Evolutionary conservation across 768 basidiomycete genomes (phyloP), one percentile per base, ranked within the genome.

Genomic region (Termitomyces sp.): DNA sequence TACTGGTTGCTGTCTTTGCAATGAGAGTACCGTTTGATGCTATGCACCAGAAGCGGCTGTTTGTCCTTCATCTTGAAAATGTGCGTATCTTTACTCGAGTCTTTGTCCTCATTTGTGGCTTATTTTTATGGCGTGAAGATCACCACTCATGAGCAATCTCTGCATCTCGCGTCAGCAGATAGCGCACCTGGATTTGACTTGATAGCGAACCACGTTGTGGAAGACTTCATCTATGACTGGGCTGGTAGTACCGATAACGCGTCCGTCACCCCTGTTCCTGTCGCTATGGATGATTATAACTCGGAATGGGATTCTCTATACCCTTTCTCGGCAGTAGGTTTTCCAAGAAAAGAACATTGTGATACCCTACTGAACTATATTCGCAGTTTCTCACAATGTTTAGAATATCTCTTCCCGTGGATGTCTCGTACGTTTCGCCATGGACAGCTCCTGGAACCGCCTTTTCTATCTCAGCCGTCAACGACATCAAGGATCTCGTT

Each of bases 281-380:
- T 87, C 7, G 65, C 74, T 2, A 86, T 93, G 80, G 78, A 89
- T 57, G 84, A 90, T 55, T 78, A 85, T 64, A 94, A 93, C 60
- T 71, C 81, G 15, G 92, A 97, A 62, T 98, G 94, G 93, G 92
- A 96, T 67, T 73, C 83, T 1, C 64, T 95, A 38, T 92, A 88
- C 66, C 90, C 90, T 14, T 90, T 91, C 68, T 88, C 87, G 2
- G 73, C 83, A 42, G 90, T 89, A 61, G 35, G 21, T 45, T 49
- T 40, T 51, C 45, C 53, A 21, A 9, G 22, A 42, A 34, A 40
- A 14, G 5, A 9, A 53, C 4, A 41, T 43, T 21, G 19, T 28
- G 26, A 9, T 21, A 9, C 34, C 21, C 45, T 42, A 19, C 35
- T 26, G 37, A 58, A 24, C 8, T 5, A 51, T 60, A 28, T 34